Base-by-base conservation (phyloP, 768 basidiomycete species). In the Podaxis sp. region DNA sequence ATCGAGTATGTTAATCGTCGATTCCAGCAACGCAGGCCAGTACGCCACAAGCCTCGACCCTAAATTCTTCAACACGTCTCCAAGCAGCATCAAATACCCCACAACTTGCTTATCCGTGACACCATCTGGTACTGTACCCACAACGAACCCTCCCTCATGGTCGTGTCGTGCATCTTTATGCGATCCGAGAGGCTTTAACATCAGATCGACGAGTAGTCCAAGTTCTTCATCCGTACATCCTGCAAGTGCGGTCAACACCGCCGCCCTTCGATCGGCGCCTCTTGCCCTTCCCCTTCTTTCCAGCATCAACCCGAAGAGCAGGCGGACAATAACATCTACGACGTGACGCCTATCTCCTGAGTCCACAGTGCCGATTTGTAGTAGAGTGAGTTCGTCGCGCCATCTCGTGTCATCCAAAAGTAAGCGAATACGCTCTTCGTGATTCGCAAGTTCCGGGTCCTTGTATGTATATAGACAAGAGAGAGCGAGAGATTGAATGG, bases 251-350 rank as follows among this genome's bases (percentile, higher is more conserved):
- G 84, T 77, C 42, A 98, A 75, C 21, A 97, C 84, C 1, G 94
- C 92, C 6, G 86, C 82, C 57, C 90, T 81, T 21, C 91, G 77
- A 61, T 88, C 86, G 4, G 82, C 85, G 18, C 89, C 87, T 36
- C 82, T 82, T 9, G 82, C 74, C 4, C 88, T 81, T 1, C 92
- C 90, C 64, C 82, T 83, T 64, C 82, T 85, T 69, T 95, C 91
- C 46, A 91, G 79, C 88, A 98, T 91, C 62, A 91, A 69, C 1
- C 96, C 97, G 73, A 89, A 99, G 2, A 96, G 77, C 1, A 98
- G 69, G 25, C 95, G 82, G 35, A 91, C 82, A 60, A 89, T 69
- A 14, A 89, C 77, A 32, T 87, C 84, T 6, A 97, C 79, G 13
- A 93, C 75, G 63, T 87, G 87, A 1, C 68, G 66, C 35, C 96